A percentile compares a stretch with the other conserved stretches of the same genome.
Evolutionary conservation across 176 grass and related monocot genomes (phyloP).

Genomic region (Aegilops umbellulata): DNA sequence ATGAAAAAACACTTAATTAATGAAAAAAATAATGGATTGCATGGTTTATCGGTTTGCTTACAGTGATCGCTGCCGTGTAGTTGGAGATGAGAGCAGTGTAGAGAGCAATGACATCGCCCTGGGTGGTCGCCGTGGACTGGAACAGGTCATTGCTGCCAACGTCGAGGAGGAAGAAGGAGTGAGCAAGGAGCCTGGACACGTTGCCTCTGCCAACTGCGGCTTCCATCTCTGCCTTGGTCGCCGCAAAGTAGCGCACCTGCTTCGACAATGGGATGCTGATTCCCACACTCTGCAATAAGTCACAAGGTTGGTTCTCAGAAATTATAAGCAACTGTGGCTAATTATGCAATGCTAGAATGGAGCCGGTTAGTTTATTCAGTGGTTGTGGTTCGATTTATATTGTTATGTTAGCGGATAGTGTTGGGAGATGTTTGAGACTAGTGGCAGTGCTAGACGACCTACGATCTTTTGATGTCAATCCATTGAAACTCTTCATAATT

Average conservation of each 20-base stretch:
- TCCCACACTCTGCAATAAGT: not conserved
- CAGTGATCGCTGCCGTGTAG: not conserved
- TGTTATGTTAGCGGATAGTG: too few species aligned
- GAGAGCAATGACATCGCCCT: not conserved
- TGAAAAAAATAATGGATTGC: too few species aligned
- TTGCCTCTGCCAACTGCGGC: not conserved
- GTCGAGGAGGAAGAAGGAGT: slow-evolving; percentile 31
- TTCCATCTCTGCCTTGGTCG: slow-evolving; percentile 23
- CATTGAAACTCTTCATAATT: too few species aligned
- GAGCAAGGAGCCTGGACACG: not conserved
- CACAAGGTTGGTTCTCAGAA: not conserved
- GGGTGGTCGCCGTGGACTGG: not conserved
- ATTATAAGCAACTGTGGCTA: too few species aligned
- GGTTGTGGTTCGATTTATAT: too few species aligned
- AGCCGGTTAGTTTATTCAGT: too few species aligned
- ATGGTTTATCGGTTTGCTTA: not conserved
- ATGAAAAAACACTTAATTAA: not conserved
- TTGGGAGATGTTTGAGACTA: too few species aligned
- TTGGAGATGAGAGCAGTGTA: slow-evolving; percentile 13
- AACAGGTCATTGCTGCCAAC: slow-evolving; percentile 36
- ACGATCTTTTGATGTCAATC: too few species aligned
- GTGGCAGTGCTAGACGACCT: too few species aligned
- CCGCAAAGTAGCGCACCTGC: slow-evolving; percentile 21
- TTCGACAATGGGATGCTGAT: slow-evolving; percentile 34
- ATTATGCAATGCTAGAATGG: too few species aligned